Percentiles rank a stretch among this genome's conserved stretches.
Conservation (phyloP, 495 filamentous ascomycete species). For the Aspergillus wentii region DNA sequence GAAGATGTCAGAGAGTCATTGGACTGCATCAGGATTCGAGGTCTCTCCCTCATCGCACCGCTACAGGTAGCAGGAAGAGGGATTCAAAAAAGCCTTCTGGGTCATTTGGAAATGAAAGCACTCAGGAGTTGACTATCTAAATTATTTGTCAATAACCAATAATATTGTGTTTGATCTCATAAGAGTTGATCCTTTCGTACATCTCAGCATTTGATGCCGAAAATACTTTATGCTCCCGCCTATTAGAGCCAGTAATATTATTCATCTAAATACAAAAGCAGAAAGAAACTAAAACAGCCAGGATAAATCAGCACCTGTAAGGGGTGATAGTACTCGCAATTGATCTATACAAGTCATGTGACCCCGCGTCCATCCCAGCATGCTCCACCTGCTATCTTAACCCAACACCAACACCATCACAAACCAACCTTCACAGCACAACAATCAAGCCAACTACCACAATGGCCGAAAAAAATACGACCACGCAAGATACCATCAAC, state of each 20-base stretch:
- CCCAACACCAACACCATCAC: neutral
- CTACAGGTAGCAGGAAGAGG: neutral
- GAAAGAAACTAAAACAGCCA: too few relatives aligned
- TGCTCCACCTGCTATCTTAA: neutral
- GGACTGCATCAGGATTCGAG: neutral
- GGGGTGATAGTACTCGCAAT: too few relatives aligned
- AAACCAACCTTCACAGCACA: neutral
- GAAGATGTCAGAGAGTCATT: constrained; percentile 1
- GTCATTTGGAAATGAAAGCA: constrained; percentile 8
- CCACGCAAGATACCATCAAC: constrained; percentile 4
- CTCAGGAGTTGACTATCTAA: constrained; percentile 7
- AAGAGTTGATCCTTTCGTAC: too few relatives aligned
- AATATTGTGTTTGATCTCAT: too few relatives aligned
- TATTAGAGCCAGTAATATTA: too few relatives aligned
- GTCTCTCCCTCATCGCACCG: neutral
- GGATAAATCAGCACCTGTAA: neutral
- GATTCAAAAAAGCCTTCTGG: constrained; percentile 2
- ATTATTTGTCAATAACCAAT: too few relatives aligned
- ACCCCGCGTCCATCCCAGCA: neutral
- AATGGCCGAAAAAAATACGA: constrained; percentile 13
- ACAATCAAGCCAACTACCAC: constrained; percentile 1
- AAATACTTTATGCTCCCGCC: too few relatives aligned
- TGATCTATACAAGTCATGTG: neutral
- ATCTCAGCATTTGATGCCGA: too few relatives aligned
- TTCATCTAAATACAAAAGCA: too few relatives aligned